Evolutionary conservation across 1,139 yeast species (phyloP).

Genomic region (Magnusiomyces suaveolens): DNA sequence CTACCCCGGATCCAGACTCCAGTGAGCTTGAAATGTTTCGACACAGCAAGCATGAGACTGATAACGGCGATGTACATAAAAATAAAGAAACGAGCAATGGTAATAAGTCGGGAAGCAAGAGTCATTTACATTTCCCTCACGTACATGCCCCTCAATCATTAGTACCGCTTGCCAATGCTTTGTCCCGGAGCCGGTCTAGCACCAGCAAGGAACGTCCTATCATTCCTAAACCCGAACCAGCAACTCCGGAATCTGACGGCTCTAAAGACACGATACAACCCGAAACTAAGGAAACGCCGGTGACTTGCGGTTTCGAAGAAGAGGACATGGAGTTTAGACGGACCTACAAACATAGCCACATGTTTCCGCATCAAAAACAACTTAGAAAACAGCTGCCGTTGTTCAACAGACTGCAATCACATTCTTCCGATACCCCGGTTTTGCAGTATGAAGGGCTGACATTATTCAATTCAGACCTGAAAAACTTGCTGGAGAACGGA

Average conservation of each 20-base stretch:
- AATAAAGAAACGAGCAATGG: background rate
- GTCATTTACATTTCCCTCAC: background rate
- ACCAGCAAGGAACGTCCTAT: too few species aligned
- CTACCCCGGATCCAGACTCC: too few species aligned
- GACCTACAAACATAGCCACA: background rate
- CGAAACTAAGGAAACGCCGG: too few species aligned
- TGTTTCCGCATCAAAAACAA: constrained; percentile 7
- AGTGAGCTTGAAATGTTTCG: too few species aligned
- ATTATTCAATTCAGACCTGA: constrained; percentile 40
- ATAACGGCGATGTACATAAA: background rate
- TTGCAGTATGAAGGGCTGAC: constrained; percentile 36
- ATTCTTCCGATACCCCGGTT: constrained; percentile 5
- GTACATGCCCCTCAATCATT: background rate
- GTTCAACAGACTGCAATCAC: background rate
- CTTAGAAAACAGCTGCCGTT: background rate
- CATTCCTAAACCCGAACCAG: background rate
- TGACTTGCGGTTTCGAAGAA: constrained; percentile 21
- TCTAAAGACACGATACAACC: background rate
- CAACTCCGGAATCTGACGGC: background rate
- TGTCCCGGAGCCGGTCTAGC: background rate
- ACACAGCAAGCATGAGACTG: background rate
- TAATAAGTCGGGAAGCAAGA: background rate
- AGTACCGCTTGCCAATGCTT: background rate
- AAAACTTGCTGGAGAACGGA: constrained; percentile 42
- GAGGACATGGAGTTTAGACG: background rate